Conservation (phyloP, 768 basidiomycete species). For the Hygrocybe coccinea region DNA sequence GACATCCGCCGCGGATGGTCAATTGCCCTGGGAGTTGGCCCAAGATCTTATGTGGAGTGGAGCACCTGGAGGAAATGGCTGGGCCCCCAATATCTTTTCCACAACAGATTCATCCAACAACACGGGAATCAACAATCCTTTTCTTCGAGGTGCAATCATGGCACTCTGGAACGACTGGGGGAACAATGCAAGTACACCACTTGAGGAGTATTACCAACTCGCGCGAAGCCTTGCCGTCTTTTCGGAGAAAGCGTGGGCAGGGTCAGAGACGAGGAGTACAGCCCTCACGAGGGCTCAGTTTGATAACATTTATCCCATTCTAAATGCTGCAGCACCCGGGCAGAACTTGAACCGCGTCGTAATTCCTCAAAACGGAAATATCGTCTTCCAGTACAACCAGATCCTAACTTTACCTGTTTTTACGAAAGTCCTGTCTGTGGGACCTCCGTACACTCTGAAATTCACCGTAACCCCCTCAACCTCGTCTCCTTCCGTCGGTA, state of each 20-base stretch:
- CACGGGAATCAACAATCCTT: constrained; percentile 22
- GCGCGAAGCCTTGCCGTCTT: constrained; percentile 38
- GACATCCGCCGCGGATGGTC: constrained; percentile 23
- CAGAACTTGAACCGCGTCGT: constrained; percentile 42
- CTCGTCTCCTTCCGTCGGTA: constrained; percentile 15
- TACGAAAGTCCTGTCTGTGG: constrained; percentile 35
- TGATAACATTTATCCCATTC: constrained; percentile 28
- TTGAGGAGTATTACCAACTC: constrained; percentile 42
- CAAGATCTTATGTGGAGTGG: constrained; percentile 29
- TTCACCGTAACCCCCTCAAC: constrained; percentile 36
- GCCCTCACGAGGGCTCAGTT: constrained; percentile 35
- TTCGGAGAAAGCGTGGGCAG: constrained; percentile 42
- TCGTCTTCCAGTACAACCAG: constrained; percentile 26
- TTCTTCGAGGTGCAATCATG: constrained; percentile 33
- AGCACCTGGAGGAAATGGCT: constrained; percentile 26
- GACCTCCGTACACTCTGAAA: constrained; percentile 40
- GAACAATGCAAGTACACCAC: constrained; percentile 40
- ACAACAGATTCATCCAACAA: constrained; percentile 28
- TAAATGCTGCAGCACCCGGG: constrained; percentile 38
- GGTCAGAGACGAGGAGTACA: constrained; percentile 32
- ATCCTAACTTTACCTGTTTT: constrained; percentile 18
- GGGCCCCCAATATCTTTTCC: constrained; percentile 36
- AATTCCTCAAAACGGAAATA: constrained; percentile 20
- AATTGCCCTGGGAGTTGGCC: constrained; percentile 32
- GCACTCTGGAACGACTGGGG: constrained; percentile 45